A percentile compares a stretch with the other conserved stretches of the same genome.
Evolutionary conservation across 345 rosid genomes (phyloP).

Genomic region (Moricandia moricandioides): DNA sequence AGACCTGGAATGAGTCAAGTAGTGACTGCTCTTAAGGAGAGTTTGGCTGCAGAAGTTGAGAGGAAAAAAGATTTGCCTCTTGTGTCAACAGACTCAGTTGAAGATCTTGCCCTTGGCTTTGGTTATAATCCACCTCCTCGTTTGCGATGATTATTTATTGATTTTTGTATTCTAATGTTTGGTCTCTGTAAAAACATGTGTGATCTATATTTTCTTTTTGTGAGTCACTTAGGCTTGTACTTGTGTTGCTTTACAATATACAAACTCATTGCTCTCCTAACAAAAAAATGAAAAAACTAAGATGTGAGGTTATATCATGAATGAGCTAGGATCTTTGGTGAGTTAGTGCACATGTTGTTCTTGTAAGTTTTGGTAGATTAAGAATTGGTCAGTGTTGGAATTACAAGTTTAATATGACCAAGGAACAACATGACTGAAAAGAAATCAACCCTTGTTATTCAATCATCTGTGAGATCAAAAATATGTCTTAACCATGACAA

Average conservation of each 20-base stretch:
- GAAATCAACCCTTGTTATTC: conserved; percentile 18
- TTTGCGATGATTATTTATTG: conserved; percentile 26
- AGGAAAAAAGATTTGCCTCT: conserved; percentile 21
- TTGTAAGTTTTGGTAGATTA: background rate
- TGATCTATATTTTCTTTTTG: conserved; percentile 1
- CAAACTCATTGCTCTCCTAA: no score
- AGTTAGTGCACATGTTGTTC: background rate
- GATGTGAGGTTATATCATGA: no score
- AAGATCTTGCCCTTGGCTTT: conserved; percentile 38
- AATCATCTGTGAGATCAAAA: conserved; percentile 6
- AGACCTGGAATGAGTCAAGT: conserved; percentile 49
- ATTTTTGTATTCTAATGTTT: conserved; percentile 9
- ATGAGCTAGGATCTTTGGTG: no score
- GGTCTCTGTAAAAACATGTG: background rate
- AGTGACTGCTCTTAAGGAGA: conserved; percentile 40
- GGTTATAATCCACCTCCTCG: conserved; percentile 35
- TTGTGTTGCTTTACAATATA: no score
- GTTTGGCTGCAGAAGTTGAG: conserved; percentile 33
- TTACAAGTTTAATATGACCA: background rate
- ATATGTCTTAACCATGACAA: background rate
- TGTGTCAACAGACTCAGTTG: conserved; percentile 32
- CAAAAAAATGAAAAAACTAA: background rate
- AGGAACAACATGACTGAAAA: background rate
- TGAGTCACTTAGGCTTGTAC: background rate
- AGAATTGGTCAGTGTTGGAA: background rate